phyloP scores from a whole-genome alignment of 1,284 basidiomycete species.

The Cryptococcus hybrid region DNA sequence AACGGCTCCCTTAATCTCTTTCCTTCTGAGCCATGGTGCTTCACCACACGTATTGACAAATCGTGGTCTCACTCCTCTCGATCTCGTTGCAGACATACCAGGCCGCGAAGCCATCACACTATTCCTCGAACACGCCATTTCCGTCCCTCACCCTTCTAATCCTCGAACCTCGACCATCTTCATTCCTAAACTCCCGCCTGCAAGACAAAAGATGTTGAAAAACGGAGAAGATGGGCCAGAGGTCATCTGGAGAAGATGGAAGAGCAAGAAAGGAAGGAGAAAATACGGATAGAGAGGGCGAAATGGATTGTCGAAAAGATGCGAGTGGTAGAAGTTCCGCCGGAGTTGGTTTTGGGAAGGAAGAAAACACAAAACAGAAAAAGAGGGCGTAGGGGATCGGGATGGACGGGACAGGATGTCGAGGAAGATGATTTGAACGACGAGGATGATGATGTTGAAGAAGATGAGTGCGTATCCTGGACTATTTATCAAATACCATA shows the following conservation, averaged over 20 bases:
- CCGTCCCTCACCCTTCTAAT: slow-evolving; percentile 18
- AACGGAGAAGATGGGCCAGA: slow-evolving; percentile 61
- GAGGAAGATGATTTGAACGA: slow-evolving; percentile 15
- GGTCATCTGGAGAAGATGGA: slow-evolving; percentile 50
- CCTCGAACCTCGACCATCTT: neutral
- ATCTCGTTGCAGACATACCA: slow-evolving; percentile 75
- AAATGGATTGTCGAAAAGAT: slow-evolving; percentile 57
- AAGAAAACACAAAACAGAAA: slow-evolving; percentile 3
- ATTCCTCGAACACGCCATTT: slow-evolving; percentile 58
- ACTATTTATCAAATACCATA: neutral
- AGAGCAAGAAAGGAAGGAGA: slow-evolving; percentile 58
- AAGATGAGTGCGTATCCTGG: slow-evolving; percentile 31
- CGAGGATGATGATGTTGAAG: slow-evolving; percentile 29
- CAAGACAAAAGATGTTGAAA: slow-evolving; percentile 52
- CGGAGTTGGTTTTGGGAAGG: slow-evolving; percentile 18
- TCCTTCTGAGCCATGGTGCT: slow-evolving; percentile 87
- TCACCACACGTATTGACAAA: slow-evolving; percentile 72
- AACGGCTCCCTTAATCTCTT: slow-evolving; percentile 85
- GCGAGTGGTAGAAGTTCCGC: slow-evolving; percentile 30
- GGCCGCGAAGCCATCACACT: slow-evolving; percentile 76
- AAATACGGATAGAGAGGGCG: slow-evolving; percentile 58
- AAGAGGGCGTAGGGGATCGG: slow-evolving; percentile 1
- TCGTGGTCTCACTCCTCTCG: slow-evolving; percentile 74
- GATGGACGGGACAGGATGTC: slow-evolving; percentile 6
- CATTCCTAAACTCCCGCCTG: slow-evolving; percentile 6